Conservation (phyloP, 2,329 filamentous ascomycete genomes). For the Aspergillus carbonarius region DNA sequence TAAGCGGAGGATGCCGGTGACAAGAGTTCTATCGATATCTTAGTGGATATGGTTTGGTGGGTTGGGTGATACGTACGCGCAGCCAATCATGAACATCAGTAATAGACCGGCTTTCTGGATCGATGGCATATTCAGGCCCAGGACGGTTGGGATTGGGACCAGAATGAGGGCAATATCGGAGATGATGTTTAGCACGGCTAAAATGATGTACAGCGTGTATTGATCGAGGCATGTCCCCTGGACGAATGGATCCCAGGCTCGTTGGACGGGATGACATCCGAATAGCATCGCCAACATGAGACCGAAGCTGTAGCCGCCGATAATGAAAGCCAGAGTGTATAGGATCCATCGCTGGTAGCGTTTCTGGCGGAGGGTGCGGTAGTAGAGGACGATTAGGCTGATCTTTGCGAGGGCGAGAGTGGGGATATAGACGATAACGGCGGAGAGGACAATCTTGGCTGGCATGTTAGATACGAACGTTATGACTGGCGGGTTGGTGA, state of each 20-base stretch:
- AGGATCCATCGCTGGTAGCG: neutral
- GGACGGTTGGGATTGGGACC: slow-evolving; percentile 21
- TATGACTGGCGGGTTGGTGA: neutral
- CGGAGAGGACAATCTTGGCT: neutral
- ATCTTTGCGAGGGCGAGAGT: neutral
- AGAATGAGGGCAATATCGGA: slow-evolving; percentile 21
- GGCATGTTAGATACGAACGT: neutral
- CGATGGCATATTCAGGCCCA: slow-evolving; percentile 19
- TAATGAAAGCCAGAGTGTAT: neutral
- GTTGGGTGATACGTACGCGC: slow-evolving; percentile 19
- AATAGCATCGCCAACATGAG: neutral
- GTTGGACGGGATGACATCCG: neutral
- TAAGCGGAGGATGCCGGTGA: slow-evolving; percentile 23
- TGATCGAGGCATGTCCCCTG: neutral
- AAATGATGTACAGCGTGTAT: slow-evolving; percentile 15
- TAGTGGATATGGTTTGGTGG: neutral
- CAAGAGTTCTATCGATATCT: slow-evolving; percentile 14
- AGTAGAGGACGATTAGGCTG: neutral
- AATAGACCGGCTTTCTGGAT: slow-evolving; percentile 24
- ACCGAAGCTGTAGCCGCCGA: neutral
- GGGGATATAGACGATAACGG: neutral
- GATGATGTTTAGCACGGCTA: slow-evolving; percentile 21
- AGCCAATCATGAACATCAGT: slow-evolving; percentile 23
- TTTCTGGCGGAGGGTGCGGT: neutral
- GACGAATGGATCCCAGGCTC: neutral